These are phyloP conservation scores for Rehmannia glutinosa DNA, from an alignment of 257 asterid species.

Conservation along the genomic window DNA sequence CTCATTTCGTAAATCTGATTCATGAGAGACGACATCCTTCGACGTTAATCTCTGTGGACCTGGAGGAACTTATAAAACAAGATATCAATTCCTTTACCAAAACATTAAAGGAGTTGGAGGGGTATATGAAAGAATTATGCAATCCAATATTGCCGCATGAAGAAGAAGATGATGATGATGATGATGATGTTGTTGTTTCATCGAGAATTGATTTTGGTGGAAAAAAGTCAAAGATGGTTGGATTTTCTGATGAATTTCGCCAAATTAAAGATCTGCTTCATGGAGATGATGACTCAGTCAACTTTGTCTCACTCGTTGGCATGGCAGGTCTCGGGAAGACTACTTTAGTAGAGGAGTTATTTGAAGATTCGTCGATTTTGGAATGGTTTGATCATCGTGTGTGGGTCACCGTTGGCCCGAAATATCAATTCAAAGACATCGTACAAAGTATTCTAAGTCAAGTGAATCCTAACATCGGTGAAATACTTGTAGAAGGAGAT, in stretches of 20 bases:
- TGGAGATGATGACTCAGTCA: no score
- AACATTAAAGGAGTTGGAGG: neutral
- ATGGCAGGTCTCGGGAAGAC: slow-evolving; percentile 8
- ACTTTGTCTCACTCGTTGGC: neutral
- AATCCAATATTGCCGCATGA: neutral
- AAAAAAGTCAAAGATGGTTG: neutral
- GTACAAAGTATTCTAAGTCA: neutral
- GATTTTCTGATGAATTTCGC: neutral
- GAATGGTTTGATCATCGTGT: neutral
- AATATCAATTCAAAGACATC: neutral
- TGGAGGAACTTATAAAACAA: neutral
- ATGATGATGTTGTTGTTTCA: neutral
- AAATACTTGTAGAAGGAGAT: neutral
- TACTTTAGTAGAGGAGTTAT: neutral
- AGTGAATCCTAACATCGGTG: neutral
- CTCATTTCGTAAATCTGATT: neutral
- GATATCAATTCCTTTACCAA: neutral
- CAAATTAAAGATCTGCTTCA: neutral
- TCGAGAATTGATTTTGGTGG: neutral
- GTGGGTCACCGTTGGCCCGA: neutral
- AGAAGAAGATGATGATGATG: neutral
- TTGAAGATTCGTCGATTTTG: neutral
- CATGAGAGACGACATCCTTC: neutral
- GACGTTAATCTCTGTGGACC: neutral
- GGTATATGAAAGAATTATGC: neutral